Evolutionary conservation across 1,284 basidiomycete genomes (phyloP).

Genomic region (Leccinum solheimii): DNA sequence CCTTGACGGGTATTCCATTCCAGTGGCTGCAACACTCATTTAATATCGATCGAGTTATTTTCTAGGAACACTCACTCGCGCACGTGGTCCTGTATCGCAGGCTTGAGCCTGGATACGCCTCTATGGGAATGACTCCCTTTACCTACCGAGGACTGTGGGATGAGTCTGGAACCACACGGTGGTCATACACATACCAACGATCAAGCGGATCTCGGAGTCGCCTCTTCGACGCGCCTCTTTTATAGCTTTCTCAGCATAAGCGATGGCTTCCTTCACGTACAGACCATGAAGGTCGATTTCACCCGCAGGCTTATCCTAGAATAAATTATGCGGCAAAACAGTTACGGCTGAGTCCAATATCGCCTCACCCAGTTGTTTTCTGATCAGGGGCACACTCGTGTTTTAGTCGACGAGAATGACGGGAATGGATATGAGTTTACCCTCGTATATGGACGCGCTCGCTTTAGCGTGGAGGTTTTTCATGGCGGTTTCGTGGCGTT

Average conservation of each 20-base stretch:
- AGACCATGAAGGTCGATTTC: conserved; percentile 89
- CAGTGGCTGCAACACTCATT: conserved; percentile 3
- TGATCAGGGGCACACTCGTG: conserved; percentile 2
- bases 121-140: conserved; percentile 85
- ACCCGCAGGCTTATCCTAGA: conserved; percentile 59
- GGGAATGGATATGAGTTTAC: conserved; percentile 39
- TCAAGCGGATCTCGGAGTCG: conserved; percentile 72
- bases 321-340: conserved; percentile 2
- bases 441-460: conserved; percentile 82
- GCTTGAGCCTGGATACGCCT: conserved; percentile 86
- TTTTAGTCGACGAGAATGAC: background rate
- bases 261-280: conserved; percentile 87
- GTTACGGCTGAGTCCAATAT: background rate
- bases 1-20: conserved; percentile 30
- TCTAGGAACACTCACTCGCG: conserved; percentile 50
- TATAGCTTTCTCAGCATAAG: conserved; percentile 67
- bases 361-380: conserved; percentile 29
- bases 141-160: conserved; percentile 35
- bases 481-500: conserved; percentile 78
- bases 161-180: background rate
- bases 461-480: conserved; percentile 81
- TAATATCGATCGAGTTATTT: background rate
- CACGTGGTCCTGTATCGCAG: conserved; percentile 89
- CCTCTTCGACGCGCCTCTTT: conserved; percentile 63
- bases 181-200: conserved; percentile 67